Percentiles rank a stretch among this genome's conserved stretches.
These are phyloP conservation scores for Rhinocladiella similis DNA, from an alignment of 2,329 filamentous ascomycete species.

Conservation along the genomic window DNA sequence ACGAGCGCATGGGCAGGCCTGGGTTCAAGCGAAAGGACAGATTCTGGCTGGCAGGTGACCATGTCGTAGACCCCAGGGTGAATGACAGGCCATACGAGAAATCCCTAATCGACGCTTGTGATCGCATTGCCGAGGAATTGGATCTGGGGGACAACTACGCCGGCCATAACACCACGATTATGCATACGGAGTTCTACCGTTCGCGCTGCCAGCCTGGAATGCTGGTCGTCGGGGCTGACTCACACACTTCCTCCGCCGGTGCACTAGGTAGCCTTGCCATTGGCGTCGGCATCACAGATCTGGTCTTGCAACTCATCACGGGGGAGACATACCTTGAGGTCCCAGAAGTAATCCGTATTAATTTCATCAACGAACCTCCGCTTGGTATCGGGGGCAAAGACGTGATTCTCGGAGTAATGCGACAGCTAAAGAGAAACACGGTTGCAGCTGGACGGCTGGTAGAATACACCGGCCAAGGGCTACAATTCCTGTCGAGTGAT, in stretches of 20 bases:
- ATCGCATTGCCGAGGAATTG: slow-evolving; percentile 29
- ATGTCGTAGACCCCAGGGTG: slow-evolving; percentile 49
- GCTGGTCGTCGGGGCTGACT: slow-evolving; percentile 47
- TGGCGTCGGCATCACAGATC: slow-evolving; percentile 48
- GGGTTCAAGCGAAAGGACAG: slow-evolving; percentile 44
- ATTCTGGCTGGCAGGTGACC: slow-evolving; percentile 53
- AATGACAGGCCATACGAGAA: slow-evolving; percentile 37
- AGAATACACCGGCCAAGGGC: slow-evolving; percentile 46
- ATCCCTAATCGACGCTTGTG: slow-evolving; percentile 40
- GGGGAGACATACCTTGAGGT: slow-evolving; percentile 51
- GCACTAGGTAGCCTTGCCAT: slow-evolving; percentile 44
- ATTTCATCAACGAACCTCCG: slow-evolving; percentile 38
- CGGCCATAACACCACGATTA: slow-evolving; percentile 41
- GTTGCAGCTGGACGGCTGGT: slow-evolving; percentile 47
- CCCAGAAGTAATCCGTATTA: slow-evolving; percentile 45
- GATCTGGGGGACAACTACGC: too few relatives aligned
- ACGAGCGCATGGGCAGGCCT: slow-evolving; percentile 15
- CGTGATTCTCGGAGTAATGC: slow-evolving; percentile 47
- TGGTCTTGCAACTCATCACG: slow-evolving; percentile 47
- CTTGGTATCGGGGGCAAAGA: slow-evolving; percentile 48
- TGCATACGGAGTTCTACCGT: slow-evolving; percentile 50
- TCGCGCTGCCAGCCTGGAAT: slow-evolving; percentile 47
- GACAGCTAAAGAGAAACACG: slow-evolving; percentile 47
- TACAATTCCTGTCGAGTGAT: slow-evolving; percentile 42
- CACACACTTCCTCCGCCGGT: slow-evolving; percentile 49